Evolutionary conservation across 2,329 filamentous ascomycete genomes (phyloP).

Genomic region (Fusarium sp.): DNA sequence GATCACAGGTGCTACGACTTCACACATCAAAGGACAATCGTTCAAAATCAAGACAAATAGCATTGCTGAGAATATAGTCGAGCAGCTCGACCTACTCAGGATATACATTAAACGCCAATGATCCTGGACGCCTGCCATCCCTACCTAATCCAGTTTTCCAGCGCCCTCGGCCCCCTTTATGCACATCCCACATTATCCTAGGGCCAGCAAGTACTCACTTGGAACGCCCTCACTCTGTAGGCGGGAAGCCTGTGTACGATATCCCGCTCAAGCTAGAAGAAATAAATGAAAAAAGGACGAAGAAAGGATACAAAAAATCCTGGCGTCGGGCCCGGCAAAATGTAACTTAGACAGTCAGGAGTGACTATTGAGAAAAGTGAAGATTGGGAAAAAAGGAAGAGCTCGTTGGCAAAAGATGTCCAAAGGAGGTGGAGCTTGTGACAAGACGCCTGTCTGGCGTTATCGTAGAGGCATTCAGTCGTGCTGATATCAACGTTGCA

Average conservation of each 20-base stretch:
- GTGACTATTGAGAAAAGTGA: conserved; percentile 2
- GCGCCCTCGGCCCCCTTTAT: conserved; percentile 25
- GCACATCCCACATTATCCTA: conserved; percentile 31
- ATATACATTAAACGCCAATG: conserved; percentile 38
- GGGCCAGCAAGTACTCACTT: conserved; percentile 19
- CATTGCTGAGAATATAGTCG: conserved; percentile 34
- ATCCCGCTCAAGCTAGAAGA: background rate
- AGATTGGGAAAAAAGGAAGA: background rate
- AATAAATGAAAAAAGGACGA: background rate
- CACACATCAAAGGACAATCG: background rate
- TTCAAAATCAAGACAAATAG: conserved; percentile 31
- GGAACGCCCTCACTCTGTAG: conserved; percentile 14
- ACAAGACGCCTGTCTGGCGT: conserved; percentile 16
- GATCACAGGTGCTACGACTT: background rate
- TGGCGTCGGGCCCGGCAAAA: conserved; percentile 34
- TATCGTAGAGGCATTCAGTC: conserved; percentile 23
- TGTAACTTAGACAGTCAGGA: conserved; percentile 24
- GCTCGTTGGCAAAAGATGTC: conserved; percentile 27
- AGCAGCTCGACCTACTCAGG: conserved; percentile 36
- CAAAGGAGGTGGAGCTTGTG: conserved; percentile 20
- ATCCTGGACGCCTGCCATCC: conserved; percentile 31
- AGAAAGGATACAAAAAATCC: conserved; percentile 22
- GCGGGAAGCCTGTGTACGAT: conserved; percentile 1
- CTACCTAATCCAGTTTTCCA: conserved; percentile 24
- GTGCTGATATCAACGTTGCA: conserved; percentile 15